Base-by-base conservation (phyloP, 768 basidiomycete genomes). In the Kwoniella botswanensis region DNA sequence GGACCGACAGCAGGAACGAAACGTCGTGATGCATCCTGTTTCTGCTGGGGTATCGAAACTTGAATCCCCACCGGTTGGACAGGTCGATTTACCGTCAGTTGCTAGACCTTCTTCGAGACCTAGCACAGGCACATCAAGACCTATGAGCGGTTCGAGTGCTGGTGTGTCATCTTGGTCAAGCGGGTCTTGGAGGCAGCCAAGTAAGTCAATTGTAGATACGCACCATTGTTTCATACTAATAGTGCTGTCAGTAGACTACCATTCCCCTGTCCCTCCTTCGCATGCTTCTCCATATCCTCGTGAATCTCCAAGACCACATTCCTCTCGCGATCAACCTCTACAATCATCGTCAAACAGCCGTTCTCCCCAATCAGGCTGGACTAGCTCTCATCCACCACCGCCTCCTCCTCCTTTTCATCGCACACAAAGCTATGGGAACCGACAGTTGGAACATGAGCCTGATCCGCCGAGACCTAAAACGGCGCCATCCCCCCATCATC, bases 11-110 rank as follows among this genome's bases (percentile, higher is more conserved):
- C 88, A 90, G 41, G 93, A 96, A 79, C 91, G 91, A 86, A 96
- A 96, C 82, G 88, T 96, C 17, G 93, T 97, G 54, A 86, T 93
- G 22, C 93, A 94, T 79, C 93, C 94, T 0, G 91, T 91, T 0
- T 89, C 93, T 0, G 65, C 74, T 54, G 60, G 65, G 52, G 61
- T 67, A 7, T 67, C 78, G 0, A 24, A 67, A 13, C 26, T 70
- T 46, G 65, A 75, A 24, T 73, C 68, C 2, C 70, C 24, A 22
- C 65, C 71, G 29, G 26, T 58, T 17, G 35, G 26, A 17, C 62
- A 43, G 0, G 21, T 22, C n/a, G 62, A 58, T 5, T 44, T 58
- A 44, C 12, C 43, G 1, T 24, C 65, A 7, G 41, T 70, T 10
- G 62, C 68, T 24, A 26, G 61, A 54, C 57, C 75, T 2, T 60